A percentile compares a stretch with the other conserved stretches of the same genome.
Conservation (phyloP, 1,284 basidiomycete species). For the Volvariella volvacea region DNA sequence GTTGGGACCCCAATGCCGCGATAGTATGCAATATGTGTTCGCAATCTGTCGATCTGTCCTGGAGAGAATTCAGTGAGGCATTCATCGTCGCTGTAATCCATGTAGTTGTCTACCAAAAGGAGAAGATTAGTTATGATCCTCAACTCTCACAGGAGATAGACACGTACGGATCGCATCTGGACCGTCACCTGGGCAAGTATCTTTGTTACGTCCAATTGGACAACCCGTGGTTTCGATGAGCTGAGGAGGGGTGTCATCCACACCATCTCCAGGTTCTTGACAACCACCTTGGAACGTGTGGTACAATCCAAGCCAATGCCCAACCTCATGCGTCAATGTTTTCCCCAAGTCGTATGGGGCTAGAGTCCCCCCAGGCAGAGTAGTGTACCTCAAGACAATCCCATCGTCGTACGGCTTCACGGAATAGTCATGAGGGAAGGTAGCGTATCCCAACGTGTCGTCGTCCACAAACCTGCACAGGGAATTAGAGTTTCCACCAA, state of each 20-base stretch:
- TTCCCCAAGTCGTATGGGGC: background rate
- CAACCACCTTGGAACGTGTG: slow-evolving; percentile 4
- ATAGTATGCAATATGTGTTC: background rate
- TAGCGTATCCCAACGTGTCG: background rate
- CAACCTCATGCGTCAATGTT: slow-evolving; percentile 1
- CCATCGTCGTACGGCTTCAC: background rate
- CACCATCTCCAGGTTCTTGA: background rate
- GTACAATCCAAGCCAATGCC: slow-evolving; percentile 3
- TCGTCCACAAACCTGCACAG: background rate
- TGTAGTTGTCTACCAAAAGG: slow-evolving; percentile 8
- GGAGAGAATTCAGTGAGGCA: slow-evolving; percentile 11
- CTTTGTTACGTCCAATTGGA: background rate
- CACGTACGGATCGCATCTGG: slow-evolving; percentile 1
- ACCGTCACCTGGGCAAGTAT: slow-evolving; percentile 1
- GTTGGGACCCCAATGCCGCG: background rate
- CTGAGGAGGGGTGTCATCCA: slow-evolving; percentile 4
- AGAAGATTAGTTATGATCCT: background rate
- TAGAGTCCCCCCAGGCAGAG: background rate
- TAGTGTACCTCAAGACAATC: background rate
- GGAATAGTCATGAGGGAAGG: background rate
- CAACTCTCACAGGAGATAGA: background rate
- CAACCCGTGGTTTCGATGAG: background rate
- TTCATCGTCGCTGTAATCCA: slow-evolving; percentile 12
- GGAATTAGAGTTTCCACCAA: too few relatives aligned
- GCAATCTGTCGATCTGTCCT: slow-evolving; percentile 6